Percentiles rank a stretch among this genome's conserved stretches.
These are phyloP conservation scores for Lichina pygmaea DNA, from an alignment of 495 filamentous ascomycete genomes.

Conservation along the genomic window DNA sequence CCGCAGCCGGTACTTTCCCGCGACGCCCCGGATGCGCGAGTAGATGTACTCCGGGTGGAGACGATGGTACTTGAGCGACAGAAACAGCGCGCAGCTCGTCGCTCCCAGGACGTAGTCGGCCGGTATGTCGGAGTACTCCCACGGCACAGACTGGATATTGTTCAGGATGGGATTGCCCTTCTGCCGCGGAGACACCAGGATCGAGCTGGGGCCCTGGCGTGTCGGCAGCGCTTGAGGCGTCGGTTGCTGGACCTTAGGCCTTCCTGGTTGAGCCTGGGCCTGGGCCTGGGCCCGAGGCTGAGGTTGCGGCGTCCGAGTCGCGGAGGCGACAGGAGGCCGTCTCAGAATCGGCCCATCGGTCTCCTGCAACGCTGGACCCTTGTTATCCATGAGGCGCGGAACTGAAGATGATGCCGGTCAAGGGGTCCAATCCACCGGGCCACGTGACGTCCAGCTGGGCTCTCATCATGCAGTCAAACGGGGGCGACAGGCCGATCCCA, in stretches of 20 bases:
- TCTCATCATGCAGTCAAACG: no score
- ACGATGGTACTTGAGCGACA: slow-evolving; percentile 91
- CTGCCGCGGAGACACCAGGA: slow-evolving; percentile 64
- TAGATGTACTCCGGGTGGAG: slow-evolving; percentile 97
- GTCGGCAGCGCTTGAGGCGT: slow-evolving; percentile 56
- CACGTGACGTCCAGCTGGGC: no score
- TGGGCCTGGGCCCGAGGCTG: not conserved
- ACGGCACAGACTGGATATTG: slow-evolving; percentile 54
- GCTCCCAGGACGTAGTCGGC: slow-evolving; percentile 75
- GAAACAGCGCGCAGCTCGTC: slow-evolving; percentile 77
- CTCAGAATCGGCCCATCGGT: no score
- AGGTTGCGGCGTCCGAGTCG: not conserved
- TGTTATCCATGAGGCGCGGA: no score
- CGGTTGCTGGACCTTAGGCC: slow-evolving; percentile 45
- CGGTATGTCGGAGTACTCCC: slow-evolving; percentile 89
- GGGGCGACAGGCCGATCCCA: no score
- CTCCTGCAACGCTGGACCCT: no score
- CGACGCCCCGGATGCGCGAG: slow-evolving; percentile 55
- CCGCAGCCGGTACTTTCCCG: slow-evolving; percentile 58
- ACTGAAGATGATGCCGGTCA: no score
- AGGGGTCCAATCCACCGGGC: no score
- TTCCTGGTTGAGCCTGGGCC: not conserved
- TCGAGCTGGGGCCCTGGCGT: slow-evolving; percentile 42
- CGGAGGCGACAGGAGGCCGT: not conserved
- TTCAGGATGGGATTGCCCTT: slow-evolving; percentile 89